Conservation (phyloP, 2,329 filamentous ascomycete genomes). For the Trichoderma guizhouense region DNA sequence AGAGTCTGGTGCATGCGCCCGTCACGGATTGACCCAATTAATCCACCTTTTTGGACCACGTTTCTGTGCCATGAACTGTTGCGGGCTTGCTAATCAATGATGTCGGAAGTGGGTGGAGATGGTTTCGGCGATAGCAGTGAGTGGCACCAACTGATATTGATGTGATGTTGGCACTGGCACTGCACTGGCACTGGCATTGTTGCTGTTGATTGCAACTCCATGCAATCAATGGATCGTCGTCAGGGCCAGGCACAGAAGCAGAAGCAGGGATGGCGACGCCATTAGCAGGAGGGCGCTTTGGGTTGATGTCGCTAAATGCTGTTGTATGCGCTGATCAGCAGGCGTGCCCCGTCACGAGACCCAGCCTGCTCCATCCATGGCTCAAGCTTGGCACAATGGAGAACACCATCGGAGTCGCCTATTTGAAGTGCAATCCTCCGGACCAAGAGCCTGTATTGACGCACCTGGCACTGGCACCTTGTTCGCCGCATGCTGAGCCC, state of each 20-base stretch:
- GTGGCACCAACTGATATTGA: not conserved
- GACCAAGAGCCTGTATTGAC: not conserved
- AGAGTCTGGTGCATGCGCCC: not conserved
- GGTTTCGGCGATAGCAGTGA: not conserved
- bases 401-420: slow-evolving; percentile 1
- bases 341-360: slow-evolving; percentile 14
- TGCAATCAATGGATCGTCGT: not conserved
- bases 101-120: not conserved
- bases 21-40: not conserved
- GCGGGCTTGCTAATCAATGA: not conserved
- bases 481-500: not conserved
- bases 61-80: not conserved
- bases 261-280: slow-evolving; percentile 4
- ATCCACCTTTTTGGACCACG: not conserved
- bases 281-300: not conserved
- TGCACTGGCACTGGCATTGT: not conserved
- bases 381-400: not conserved
- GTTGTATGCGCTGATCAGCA: slow-evolving; percentile 14
- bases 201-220: not conserved
- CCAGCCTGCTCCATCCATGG: slow-evolving; percentile 2
- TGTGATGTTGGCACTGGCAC: not conserved
- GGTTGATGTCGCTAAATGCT: slow-evolving; percentile 6
- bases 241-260: slow-evolving; percentile 5
- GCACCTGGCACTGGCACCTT: not conserved
- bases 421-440: not conserved